Conservation (phyloP, 176 grass and related monocot genomes). For the Aegilops longissima region DNA sequence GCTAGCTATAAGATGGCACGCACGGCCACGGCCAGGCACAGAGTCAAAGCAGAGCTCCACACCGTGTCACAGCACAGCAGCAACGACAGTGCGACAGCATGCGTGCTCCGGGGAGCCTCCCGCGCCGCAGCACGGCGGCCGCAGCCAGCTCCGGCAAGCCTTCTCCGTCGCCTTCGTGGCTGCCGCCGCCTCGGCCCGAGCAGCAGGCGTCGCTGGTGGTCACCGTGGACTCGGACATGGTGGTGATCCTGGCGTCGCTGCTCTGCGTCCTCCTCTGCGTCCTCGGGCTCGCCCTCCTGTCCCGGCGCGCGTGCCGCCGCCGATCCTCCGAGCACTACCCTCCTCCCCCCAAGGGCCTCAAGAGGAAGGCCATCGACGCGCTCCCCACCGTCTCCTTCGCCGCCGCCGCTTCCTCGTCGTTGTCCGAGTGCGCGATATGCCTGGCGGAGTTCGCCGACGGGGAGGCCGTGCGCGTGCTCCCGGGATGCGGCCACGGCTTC, state of each 20-base stretch:
- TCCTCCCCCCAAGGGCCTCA: slow-evolving; percentile 39
- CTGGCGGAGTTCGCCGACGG: neutral
- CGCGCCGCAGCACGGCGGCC: neutral
- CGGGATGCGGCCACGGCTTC: slow-evolving; percentile 51
- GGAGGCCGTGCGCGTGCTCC: slow-evolving; percentile 38
- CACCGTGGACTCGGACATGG: slow-evolving; percentile 55
- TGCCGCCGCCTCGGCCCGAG: neutral
- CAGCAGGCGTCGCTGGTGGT: neutral
- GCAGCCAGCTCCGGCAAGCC: too few species aligned
- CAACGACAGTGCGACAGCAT: neutral
- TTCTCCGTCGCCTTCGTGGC: neutral
- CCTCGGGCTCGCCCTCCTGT: slow-evolving; percentile 54
- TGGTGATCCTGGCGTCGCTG: slow-evolving; percentile 59
- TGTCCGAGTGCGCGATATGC: neutral
- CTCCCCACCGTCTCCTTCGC: slow-evolving; percentile 43
- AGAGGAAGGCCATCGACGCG: slow-evolving; percentile 49
- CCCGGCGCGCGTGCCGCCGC: neutral
- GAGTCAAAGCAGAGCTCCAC: too few species aligned
- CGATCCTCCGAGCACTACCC: neutral
- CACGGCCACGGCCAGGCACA: neutral
- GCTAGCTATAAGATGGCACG: neutral
- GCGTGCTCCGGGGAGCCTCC: neutral
- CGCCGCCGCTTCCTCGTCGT: too few species aligned
- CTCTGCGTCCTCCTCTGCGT: slow-evolving; percentile 56
- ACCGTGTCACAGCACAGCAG: too few species aligned